Evolutionary conservation across 345 rosid genomes (phyloP), one percentile per base, ranked within the genome.

Genomic region (Moricandia moricandioides): DNA sequence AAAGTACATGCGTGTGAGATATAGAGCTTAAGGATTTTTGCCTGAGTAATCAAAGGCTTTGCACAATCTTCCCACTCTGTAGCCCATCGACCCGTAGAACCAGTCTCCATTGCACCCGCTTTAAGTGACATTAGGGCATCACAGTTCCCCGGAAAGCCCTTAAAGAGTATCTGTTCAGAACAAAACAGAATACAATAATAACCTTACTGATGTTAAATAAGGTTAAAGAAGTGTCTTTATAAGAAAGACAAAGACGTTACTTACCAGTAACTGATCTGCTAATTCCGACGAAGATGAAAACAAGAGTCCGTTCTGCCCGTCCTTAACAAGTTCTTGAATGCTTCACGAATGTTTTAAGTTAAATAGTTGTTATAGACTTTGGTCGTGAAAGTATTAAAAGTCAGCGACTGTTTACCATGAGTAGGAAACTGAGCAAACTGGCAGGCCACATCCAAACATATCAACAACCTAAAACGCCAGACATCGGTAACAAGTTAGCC

Each of bases 401-500:
- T 37, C 37, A 21, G 13, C 31, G 76, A 67, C 18, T 60, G 14
- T 57, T 78, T 85, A 95, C 97, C 99, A 92, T 39, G 99, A 90
- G 88, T 89, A 95, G 58, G 98, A 89, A 78, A 87, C 97, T 26
- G 97, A 93, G 62, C 99, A 95, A 62, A 92, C 98, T 60, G 99
- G 98, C 14, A 95, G 84, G 63, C 99, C 98, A 77, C 97, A 92
- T 71, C 99, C 99, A 47, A 95, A 89, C 99, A 95, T 95, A 81
- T 95, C 99, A 74, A 95, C 99, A 39, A 95, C 97, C 99, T 95
- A 77, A 30, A 78, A 65, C 8, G 35, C 4, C 65, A 62, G 29
- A 60, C 51, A 60, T 40, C 0, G 5, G 10, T 34, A 49, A 13
- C 18, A 35, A 69, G 69, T 51, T 47, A 24, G 18, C 12, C 39